Percentiles rank a stretch among this genome's conserved stretches.
phyloP scores from a whole-genome alignment of 192 early-diverging fungal genomes.

The Podochytrium sp. region DNA sequence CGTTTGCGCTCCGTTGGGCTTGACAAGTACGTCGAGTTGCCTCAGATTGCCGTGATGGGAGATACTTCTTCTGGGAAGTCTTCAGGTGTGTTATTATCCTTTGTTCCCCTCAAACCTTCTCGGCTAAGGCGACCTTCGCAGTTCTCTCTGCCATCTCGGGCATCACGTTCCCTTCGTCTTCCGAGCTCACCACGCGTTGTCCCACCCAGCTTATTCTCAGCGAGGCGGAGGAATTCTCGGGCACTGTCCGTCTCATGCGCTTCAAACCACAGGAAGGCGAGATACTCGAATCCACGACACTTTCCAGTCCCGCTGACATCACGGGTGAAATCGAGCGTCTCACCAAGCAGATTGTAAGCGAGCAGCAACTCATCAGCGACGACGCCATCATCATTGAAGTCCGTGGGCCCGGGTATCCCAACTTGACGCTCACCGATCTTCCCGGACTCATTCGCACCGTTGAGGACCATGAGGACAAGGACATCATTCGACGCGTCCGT shows the following conservation, averaged over 20 bases:
- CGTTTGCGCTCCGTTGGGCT: conserved; percentile 10
- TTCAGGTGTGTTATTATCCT: not conserved
- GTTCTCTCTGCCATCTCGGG: conserved; percentile 31
- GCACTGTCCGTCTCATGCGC: conserved; percentile 13
- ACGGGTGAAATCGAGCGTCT: not conserved
- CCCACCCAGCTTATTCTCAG: conserved; percentile 29
- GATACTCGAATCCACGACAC: not conserved
- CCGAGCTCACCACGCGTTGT: conserved; percentile 30
- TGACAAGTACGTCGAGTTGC: conserved; percentile 25
- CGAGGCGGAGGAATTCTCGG: not conserved
- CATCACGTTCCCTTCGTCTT: conserved; percentile 27
- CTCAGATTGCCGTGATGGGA: conserved; percentile 57
- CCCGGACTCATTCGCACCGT: conserved; percentile 37
- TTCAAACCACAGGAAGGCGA: not conserved
- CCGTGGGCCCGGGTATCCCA: conserved; percentile 7
- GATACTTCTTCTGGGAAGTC: conserved; percentile 72
- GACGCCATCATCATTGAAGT: conserved; percentile 34
- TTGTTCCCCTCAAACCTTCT: not conserved
- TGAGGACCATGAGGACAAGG: conserved; percentile 13
- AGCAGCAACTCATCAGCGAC: conserved; percentile 16
- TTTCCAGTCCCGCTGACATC: not conserved
- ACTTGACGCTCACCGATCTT: conserved; percentile 38
- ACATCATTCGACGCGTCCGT: conserved; percentile 25
- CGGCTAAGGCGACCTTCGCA: not conserved
- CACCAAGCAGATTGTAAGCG: not conserved